These are phyloP conservation scores for Spencermartinsiella europaea DNA, from an alignment of 805 yeast species.

Conservation along the genomic window DNA sequence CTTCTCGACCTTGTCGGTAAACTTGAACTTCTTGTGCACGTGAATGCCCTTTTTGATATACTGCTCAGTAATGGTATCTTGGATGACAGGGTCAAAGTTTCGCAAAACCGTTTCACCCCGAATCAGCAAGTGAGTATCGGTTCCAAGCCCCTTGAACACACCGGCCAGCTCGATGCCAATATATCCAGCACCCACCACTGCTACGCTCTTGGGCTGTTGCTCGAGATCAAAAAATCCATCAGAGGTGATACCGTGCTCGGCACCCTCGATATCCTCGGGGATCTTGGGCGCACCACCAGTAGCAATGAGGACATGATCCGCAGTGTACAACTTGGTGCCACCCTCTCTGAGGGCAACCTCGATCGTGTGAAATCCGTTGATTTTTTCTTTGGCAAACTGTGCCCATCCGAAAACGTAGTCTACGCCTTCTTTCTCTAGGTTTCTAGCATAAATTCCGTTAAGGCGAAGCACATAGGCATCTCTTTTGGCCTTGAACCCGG, in stretches of 20 bases:
- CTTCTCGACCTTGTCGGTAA: slow-evolving; percentile 36
- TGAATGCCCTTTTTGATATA: slow-evolving; percentile 78
- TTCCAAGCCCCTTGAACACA: slow-evolving; percentile 80
- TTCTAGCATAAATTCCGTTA: slow-evolving; percentile 90
- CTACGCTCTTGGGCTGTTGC: slow-evolving; percentile 84
- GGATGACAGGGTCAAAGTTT: slow-evolving; percentile 78
- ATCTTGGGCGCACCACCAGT: slow-evolving; percentile 84
- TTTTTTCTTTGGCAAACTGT: slow-evolving; percentile 58
- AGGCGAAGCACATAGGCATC: slow-evolving; percentile 85
- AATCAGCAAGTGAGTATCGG: slow-evolving; percentile 80
- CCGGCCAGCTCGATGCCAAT: slow-evolving; percentile 96
- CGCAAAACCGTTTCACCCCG: slow-evolving; percentile 90
- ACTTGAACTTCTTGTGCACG: slow-evolving; percentile 63
- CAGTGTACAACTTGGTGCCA: slow-evolving; percentile 54
- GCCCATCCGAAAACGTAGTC: slow-evolving; percentile 86
- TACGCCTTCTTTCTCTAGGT: slow-evolving; percentile 83
- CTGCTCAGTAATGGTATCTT: slow-evolving; percentile 69
- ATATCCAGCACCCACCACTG: slow-evolving; percentile 96
- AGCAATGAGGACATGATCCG: slow-evolving; percentile 81
- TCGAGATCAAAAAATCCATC: slow-evolving; percentile 86
- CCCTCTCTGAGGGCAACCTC: slow-evolving; percentile 71
- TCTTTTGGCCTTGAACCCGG: slow-evolving; percentile 72
- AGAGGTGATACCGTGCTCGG: slow-evolving; percentile 76
- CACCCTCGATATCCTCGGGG: slow-evolving; percentile 66
- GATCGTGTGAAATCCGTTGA: slow-evolving; percentile 38